Percentiles rank a stretch among this genome's conserved stretches.
Evolutionary conservation across 805 yeast genomes (phyloP).

Genomic region (Kodamaea laetipori): DNA sequence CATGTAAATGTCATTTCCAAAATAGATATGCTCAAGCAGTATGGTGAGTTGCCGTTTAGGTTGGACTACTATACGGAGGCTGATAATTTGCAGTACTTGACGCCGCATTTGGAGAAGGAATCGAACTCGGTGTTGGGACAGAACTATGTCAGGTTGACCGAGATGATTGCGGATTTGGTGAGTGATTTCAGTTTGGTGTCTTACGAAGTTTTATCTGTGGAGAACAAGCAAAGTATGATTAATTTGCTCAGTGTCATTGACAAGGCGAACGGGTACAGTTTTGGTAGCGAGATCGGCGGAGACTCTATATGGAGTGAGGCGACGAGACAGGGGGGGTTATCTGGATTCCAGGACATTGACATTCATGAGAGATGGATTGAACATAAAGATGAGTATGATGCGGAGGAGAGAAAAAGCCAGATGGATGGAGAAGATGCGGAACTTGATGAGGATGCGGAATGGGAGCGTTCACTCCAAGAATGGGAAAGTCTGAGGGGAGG

Average conservation of each 20-base stretch:
- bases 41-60: constrained; percentile 79
- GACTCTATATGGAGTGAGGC: constrained; percentile 98
- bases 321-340: constrained; percentile 69
- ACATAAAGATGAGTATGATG: constrained; percentile 75
- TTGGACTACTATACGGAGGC: constrained; percentile 90
- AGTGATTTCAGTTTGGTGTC: constrained; percentile 86
- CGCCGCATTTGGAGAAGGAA: constrained; percentile 72
- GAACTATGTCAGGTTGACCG: constrained; percentile 67
- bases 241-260: constrained; percentile 74
- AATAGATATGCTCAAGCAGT: constrained; percentile 75
- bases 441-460: constrained; percentile 65
- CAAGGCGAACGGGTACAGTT: constrained; percentile 89
- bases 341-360: constrained; percentile 56
- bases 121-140: constrained; percentile 63
- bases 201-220: constrained; percentile 87
- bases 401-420: constrained; percentile 45
- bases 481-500: constrained; percentile 30
- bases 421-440: constrained; percentile 40
- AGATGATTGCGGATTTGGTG: constrained; percentile 77
- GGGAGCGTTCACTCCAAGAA: constrained; percentile 51
- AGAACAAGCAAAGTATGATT: constrained; percentile 91
- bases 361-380: constrained; percentile 97
- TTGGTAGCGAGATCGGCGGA: constrained; percentile 97
- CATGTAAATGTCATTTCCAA: constrained; percentile 92
- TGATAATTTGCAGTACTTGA: constrained; percentile 71